Conservation (phyloP, 2,329 filamentous ascomycete species). For the Neonectria faginata region DNA sequence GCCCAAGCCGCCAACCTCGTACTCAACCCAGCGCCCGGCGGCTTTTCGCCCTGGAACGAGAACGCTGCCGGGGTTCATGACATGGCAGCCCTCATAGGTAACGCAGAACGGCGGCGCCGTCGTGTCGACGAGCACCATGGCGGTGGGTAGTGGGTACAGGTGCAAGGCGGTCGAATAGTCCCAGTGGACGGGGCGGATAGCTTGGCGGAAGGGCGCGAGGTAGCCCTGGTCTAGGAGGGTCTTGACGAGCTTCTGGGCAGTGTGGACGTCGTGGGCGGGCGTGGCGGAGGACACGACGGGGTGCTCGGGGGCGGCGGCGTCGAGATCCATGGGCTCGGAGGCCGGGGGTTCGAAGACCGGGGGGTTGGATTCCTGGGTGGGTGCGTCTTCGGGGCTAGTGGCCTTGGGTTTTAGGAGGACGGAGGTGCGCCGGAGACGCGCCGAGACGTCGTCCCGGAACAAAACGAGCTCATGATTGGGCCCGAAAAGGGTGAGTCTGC, state of each 20-base stretch:
- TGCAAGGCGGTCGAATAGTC: constrained; percentile 82
- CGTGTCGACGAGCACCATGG: constrained; percentile 84
- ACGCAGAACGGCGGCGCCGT: constrained; percentile 86
- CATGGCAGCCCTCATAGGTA: constrained; percentile 94
- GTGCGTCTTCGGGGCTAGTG: constrained; percentile 48
- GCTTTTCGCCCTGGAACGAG: constrained; percentile 76
- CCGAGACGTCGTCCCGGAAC: constrained; percentile 87
- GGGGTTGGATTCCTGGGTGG: constrained; percentile 24
- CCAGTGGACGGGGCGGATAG: constrained; percentile 87
- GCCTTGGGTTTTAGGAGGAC: constrained; percentile 72
- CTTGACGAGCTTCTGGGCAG: constrained; percentile 84
- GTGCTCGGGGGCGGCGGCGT: constrained; percentile 45
- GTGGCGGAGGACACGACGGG: constrained; percentile 52
- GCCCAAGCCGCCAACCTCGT: constrained; percentile 75
- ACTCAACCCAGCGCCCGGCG: constrained; percentile 87
- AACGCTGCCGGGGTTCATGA: constrained; percentile 89
- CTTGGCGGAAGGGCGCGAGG: constrained; percentile 86
- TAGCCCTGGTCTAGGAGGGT: constrained; percentile 92
- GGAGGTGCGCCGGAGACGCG: constrained; percentile 80
- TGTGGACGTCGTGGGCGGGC: constrained; percentile 63
- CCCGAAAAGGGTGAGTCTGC: constrained; percentile 85
- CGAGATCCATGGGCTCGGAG: constrained; percentile 56
- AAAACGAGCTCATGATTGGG: constrained; percentile 88
- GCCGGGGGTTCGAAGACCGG: constrained; percentile 32
- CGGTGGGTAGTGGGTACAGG: constrained; percentile 88